Evolutionary conservation across 1,284 basidiomycete genomes (phyloP), one percentile per base, ranked within the genome.

Genomic region (Ustilago cynodontis): DNA sequence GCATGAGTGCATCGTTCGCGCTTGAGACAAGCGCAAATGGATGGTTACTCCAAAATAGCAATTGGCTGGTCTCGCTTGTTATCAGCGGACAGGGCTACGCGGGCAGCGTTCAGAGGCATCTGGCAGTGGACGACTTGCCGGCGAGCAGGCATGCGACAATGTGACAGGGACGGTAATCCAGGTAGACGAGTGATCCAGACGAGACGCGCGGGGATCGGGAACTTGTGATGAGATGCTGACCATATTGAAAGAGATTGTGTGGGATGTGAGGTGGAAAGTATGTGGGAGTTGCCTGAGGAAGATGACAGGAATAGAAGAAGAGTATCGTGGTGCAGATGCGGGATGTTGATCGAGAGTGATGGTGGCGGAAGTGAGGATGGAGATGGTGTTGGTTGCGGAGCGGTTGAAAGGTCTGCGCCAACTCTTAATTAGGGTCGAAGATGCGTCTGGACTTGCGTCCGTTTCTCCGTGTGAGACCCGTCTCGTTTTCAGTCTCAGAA

Each of bases 161-260:
- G 45, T 18, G 56, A 37, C 43, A 51, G 33, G 29, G 47, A 47
- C 45, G 24, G 56, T 56, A 60, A 66, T 63, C 51, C 64, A 52
- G 45, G 60, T 39, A 13, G 45, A 50, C 22, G 47, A 37, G 43
- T 51, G 47, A 33, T 51, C 55, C 52, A 33, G 33, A 37, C 20
- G 55, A 13, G 39, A 22, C 28, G 56, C 45, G 56, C 35, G 24
- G 37, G 31, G 20, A 37, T 54, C 60, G 52, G 64, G 45, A 39
- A 55, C 41, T 61, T 57, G 69, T 55, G 18, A 35, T 41, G 13
- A 41, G 49, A 66, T 71, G 69, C 69, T 71, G 69, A 71, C 69
- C 69, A 71, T 71, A 55, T 62, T 71, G 64, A 54, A 26, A 41
- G 22, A 41, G 24, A 18, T n/a, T 43, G 59, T 35, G n/a, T 33